Evolutionary conservation across 441 rosid species (phyloP).

Genomic region (Lepidium campestre): DNA sequence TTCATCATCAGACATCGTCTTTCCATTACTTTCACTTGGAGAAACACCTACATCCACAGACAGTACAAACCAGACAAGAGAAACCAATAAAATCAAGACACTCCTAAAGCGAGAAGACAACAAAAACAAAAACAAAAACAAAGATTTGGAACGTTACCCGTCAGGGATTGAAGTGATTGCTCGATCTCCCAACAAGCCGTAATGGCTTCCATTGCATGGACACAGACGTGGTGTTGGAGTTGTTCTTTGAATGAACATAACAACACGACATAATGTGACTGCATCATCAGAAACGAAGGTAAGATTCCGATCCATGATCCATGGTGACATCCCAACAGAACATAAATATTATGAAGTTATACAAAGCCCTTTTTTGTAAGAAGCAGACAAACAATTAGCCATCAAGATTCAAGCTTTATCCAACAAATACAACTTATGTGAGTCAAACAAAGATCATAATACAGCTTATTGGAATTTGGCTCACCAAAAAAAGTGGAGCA

Average conservation of each 20-base stretch:
- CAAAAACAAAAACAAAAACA: neutral
- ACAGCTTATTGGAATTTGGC: neutral
- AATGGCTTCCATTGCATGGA: slow-evolving; percentile 71
- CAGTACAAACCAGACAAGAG: neutral
- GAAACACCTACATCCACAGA: slow-evolving; percentile 62
- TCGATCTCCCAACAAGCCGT: slow-evolving; percentile 71
- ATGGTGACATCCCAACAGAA: neutral
- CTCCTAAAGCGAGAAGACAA: neutral
- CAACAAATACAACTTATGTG: neutral
- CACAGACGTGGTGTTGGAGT: slow-evolving; percentile 65
- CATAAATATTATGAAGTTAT: too few species aligned
- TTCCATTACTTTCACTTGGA: slow-evolving; percentile 87
- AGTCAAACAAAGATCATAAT: neutral
- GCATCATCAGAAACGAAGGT: slow-evolving; percentile 11
- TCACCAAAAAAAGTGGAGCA: neutral
- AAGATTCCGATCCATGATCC: neutral
- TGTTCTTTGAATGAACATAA: slow-evolving; percentile 62
- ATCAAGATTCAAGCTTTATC: neutral
- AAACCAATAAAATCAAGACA: neutral
- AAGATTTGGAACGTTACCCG: slow-evolving; percentile 29
- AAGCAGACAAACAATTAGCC: neutral
- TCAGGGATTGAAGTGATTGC: slow-evolving; percentile 52
- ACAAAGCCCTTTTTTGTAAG: neutral
- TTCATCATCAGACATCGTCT: slow-evolving; percentile 90
- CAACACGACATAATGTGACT: slow-evolving; percentile 59